Evolutionary conservation across 2,329 filamentous ascomycete genomes (phyloP).

Genomic region (Tolypocladium tundrense): DNA sequence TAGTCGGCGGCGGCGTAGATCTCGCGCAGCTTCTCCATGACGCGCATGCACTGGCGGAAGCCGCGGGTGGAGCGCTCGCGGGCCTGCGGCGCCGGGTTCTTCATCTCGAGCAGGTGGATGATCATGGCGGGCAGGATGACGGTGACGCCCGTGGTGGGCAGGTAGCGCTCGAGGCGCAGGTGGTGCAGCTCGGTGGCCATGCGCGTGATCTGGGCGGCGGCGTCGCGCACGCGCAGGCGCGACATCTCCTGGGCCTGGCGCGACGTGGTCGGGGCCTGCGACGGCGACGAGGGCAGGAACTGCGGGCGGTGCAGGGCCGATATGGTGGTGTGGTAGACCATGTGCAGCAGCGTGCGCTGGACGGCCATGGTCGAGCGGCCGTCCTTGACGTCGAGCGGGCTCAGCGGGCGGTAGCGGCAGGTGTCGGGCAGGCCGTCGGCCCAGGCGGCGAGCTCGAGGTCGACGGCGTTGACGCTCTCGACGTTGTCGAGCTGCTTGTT

Average conservation of each 20-base stretch:
- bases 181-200: conserved; percentile 70
- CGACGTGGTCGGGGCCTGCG: conserved; percentile 39
- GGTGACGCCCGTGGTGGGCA: conserved; percentile 84
- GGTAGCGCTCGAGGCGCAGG: conserved; percentile 62
- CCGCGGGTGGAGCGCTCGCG: conserved; percentile 65
- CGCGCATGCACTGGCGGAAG: conserved; percentile 86
- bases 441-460: conserved; percentile 72
- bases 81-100: conserved; percentile 63
- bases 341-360: conserved; percentile 79
- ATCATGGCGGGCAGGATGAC: conserved; percentile 88
- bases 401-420: conserved; percentile 56
- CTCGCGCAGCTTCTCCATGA: conserved; percentile 78
- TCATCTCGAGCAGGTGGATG: conserved; percentile 87
- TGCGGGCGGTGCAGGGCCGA: conserved; percentile 87
- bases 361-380: conserved; percentile 52
- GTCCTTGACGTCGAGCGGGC: conserved; percentile 44
- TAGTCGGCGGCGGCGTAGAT: conserved; percentile 93
- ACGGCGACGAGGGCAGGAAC: conserved; percentile 66
- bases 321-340: conserved; percentile 87
- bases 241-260: conserved; percentile 74
- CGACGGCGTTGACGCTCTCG: conserved; percentile 68
- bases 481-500: conserved; percentile 80
- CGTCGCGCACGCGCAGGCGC: conserved; percentile 69
- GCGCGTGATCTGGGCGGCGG: conserved; percentile 74
- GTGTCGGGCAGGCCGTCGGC: conserved; percentile 58